Conservation (phyloP, 345 rosid species). For the Excoecaria cochinchinensis region DNA sequence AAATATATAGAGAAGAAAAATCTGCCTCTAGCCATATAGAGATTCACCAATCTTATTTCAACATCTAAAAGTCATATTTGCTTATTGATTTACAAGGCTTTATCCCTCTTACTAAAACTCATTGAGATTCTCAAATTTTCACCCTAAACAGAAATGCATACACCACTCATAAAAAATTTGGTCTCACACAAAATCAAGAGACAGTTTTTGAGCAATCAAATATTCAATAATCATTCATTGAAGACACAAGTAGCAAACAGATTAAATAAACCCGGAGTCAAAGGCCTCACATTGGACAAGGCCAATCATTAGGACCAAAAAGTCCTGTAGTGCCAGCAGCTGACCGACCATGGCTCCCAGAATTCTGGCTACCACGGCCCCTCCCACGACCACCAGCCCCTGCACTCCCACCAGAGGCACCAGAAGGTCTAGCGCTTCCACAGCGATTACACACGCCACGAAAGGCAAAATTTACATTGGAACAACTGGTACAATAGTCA, state of each 20-base stretch:
- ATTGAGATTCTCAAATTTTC: neutral
- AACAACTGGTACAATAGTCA: conserved; percentile 66
- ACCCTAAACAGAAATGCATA: neutral
- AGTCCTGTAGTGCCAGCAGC: conserved; percentile 67
- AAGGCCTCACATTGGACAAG: conserved; percentile 93
- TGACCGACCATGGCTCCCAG: conserved; percentile 49
- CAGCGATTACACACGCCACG: conserved; percentile 98
- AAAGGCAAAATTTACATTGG: conserved; percentile 93
- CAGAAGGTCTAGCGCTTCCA: conserved; percentile 93
- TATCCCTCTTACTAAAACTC: neutral
- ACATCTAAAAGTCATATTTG: neutral
- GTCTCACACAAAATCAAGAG: neutral
- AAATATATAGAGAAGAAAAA: neutral
- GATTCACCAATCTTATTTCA: neutral
- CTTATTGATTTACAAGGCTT: neutral
- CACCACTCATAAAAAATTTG: neutral
- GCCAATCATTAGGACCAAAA: conserved; percentile 99
- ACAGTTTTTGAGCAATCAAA: neutral
- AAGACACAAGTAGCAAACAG: neutral
- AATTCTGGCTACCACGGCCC: conserved; percentile 64
- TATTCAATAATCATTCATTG: neutral
- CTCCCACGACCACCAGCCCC: conserved; percentile 82
- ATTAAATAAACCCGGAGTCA: neutral
- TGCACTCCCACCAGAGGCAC: conserved; percentile 69
- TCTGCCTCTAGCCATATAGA: neutral